These are phyloP conservation scores for Amniculicola lignicola DNA, from an alignment of 495 filamentous ascomycete genomes.

Conservation along the genomic window DNA sequence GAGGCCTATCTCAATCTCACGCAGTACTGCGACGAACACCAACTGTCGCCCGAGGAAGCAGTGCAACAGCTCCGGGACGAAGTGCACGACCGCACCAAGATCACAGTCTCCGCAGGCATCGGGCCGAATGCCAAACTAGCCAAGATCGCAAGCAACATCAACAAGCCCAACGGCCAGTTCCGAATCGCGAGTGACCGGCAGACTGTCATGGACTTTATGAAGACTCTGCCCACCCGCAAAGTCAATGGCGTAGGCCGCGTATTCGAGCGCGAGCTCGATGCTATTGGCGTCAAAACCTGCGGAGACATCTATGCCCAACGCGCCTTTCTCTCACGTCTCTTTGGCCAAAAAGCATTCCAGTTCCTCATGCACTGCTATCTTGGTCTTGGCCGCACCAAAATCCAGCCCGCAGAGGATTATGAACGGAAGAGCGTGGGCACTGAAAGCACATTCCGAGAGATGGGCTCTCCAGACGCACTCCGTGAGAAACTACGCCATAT, in stretches of 20 bases:
- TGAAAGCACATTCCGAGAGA: slow-evolving; percentile 86
- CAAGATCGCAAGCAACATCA: slow-evolving; percentile 90
- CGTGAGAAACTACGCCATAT: slow-evolving; percentile 72
- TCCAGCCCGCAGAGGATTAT: slow-evolving; percentile 84
- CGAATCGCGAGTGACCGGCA: slow-evolving; percentile 64
- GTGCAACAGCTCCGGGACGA: slow-evolving; percentile 73
- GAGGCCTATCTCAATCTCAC: slow-evolving; percentile 98
- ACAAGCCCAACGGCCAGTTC: slow-evolving; percentile 96
- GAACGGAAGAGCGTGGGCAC: slow-evolving; percentile 94
- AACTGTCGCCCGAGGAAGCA: slow-evolving; percentile 65
- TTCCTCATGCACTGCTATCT: slow-evolving; percentile 84
- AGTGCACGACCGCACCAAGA: slow-evolving; percentile 70
- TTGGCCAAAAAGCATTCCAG: slow-evolving; percentile 85
- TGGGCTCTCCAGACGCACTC: slow-evolving; percentile 63
- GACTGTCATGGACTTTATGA: slow-evolving; percentile 82
- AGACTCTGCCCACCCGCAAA: slow-evolving; percentile 74
- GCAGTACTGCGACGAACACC: slow-evolving; percentile 69
- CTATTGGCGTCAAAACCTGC: slow-evolving; percentile 83
- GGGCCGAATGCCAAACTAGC: slow-evolving; percentile 89
- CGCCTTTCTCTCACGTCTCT: slow-evolving; percentile 68
- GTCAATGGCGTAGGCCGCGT: slow-evolving; percentile 93
- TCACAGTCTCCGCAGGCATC: slow-evolving; percentile 93
- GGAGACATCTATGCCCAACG: slow-evolving; percentile 81
- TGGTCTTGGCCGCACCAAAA: slow-evolving; percentile 80
- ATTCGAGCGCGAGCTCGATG: slow-evolving; percentile 85